These are phyloP conservation scores for Cladophialophora bantiana DNA, from an alignment of 2,329 filamentous ascomycete species.

Conservation along the genomic window DNA sequence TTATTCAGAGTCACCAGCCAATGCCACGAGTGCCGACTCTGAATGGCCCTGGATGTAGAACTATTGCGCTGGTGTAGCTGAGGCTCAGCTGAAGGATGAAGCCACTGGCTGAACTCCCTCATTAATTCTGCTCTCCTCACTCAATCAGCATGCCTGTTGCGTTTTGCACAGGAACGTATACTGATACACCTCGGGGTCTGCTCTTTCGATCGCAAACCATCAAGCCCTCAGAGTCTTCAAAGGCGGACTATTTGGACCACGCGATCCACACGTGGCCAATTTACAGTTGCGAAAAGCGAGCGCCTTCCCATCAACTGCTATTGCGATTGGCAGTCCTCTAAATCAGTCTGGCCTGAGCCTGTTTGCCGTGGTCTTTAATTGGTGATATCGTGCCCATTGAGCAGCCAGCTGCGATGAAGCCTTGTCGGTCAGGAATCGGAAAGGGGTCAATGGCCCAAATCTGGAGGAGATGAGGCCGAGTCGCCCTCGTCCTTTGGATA, in stretches of 20 bases:
- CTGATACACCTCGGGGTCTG: background rate
- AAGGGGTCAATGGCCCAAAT: background rate
- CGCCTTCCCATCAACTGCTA: background rate
- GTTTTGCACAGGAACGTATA: background rate
- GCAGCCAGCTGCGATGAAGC: background rate
- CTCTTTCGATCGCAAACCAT: background rate
- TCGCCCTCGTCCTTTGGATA: background rate
- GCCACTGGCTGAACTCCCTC: background rate
- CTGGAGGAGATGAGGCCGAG: background rate
- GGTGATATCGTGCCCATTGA: background rate
- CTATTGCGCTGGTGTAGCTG: background rate
- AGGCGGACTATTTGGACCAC: background rate
- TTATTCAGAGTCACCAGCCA: background rate
- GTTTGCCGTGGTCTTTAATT: background rate
- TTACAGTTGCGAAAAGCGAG: background rate
- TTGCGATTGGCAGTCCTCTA: background rate
- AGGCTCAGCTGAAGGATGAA: background rate
- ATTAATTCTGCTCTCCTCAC: too few relatives aligned
- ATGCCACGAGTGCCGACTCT: conserved; percentile 23
- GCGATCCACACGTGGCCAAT: background rate
- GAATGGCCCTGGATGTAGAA: background rate
- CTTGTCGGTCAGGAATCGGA: background rate
- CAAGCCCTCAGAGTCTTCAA: background rate
- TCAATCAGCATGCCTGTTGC: too few relatives aligned
- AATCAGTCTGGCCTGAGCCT: background rate